Base-by-base conservation (phyloP, 192 early-diverging fungal species). In the Coemansia sp. region DNA sequence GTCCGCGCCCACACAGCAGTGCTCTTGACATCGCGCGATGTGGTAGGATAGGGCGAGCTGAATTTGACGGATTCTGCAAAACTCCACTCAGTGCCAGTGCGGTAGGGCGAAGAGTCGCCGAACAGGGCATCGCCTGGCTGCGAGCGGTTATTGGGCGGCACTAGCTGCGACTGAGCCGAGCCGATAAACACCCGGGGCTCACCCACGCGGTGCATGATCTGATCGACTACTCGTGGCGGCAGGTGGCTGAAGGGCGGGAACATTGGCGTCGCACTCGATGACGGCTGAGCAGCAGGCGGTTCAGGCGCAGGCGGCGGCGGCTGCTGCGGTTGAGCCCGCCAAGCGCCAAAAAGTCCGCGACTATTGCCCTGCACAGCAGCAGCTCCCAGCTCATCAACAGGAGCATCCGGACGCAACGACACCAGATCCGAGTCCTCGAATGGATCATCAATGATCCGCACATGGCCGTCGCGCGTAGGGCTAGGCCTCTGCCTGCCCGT, bases 241-340 rank as follows among this genome's bases (percentile, higher is more conserved):
- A 84, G 31, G 31, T 84, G 82, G 62, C 82, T 84, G 74, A 84
- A 84, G 5, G 82, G 82, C 70, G 82, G 74, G 45, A 84, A 84
- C 82, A 84, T 84, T 0, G 72, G 73, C 58, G 66, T 55, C 15
- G 51, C n/a, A 17, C 36, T 55, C 44, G 62, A 31, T 41, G 34
- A 3, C 36, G n/a, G 58, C 17, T 34, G 46, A 25, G 48, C 31
- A 1, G 62, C 25, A 12, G 58, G 44, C n/a, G 53, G 29, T 9
- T 55, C 68, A 21, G 62, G 29, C 27, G 7, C 27, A 3, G 62
- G 45, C 21, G 44, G 37, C 14, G 46, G 8, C 38, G 44, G 17
- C 19, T n/a, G 38, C 38, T n/a, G 48, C 11, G 38, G 25, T 27
- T n/a, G 55, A 3, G 34, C 29, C 31, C 29, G 11, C 29, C 25